phyloP scores from a whole-genome alignment of 116 monocot genomes.

The Zostera marina region DNA sequence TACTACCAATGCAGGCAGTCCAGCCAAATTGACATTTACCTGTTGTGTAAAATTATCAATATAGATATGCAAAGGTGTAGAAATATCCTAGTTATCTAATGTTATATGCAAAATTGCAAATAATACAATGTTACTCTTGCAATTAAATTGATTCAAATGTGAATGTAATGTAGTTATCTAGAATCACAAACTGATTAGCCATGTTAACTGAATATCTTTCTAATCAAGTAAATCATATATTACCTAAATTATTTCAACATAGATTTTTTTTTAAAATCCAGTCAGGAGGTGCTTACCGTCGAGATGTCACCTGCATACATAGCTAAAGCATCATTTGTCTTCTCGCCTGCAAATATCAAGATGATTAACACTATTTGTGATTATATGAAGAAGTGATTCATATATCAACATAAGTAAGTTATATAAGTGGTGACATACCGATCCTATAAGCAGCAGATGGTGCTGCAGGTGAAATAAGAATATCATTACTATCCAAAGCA shows the following conservation, averaged over 20 bases:
- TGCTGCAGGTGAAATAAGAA: slow-evolving; percentile 95
- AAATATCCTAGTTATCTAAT: no score
- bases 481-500: slow-evolving; percentile 56
- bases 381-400: background rate
- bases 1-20: slow-evolving; percentile 87
- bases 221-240: no score
- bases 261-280: no score
- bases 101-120: no score
- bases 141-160: no score
- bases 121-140: no score
- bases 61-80: background rate
- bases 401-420: slow-evolving; percentile 1
- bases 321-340: slow-evolving; percentile 81
- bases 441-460: slow-evolving; percentile 93
- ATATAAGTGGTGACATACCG: slow-evolving; percentile 20
- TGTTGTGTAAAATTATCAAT: slow-evolving; percentile 13
- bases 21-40: slow-evolving; percentile 98
- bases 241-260: no score
- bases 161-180: no score
- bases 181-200: no score
- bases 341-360: slow-evolving; percentile 58
- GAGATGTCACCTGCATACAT: slow-evolving; percentile 99
- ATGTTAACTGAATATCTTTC: no score
- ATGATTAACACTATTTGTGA: background rate
- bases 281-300: slow-evolving; percentile 40